Evolutionary conservation across 2,329 filamentous ascomycete genomes (phyloP), one percentile per base, ranked within the genome.

Genomic region (Aureobasidium sp.): DNA sequence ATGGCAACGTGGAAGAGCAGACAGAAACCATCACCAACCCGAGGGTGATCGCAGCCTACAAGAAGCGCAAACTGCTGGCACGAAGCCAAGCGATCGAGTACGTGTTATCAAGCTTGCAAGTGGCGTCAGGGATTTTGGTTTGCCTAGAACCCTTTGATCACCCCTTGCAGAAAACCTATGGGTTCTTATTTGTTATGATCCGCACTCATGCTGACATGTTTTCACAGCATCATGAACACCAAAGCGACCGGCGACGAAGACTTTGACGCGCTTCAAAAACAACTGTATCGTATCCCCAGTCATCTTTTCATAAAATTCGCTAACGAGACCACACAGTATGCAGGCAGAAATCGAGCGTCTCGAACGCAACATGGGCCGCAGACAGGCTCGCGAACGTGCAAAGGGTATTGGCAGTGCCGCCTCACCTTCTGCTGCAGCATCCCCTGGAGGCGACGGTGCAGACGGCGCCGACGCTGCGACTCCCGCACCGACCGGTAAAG

Each of bases 331-430:
- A 53, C 59, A 59, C 67, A 89, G 86, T 62, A 79, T 91, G 64
- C 80, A 86, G 68, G 83, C 83, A 67, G 93, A 97, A 74, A 83
- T 95, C 59, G 86, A 86, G 58, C 88, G 94, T 66, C 84, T 99
- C 36, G 84, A 94, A 70, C 89, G 92, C 70, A 99, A 97, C 78
- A 91, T 91, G 67, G 92, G 96, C 66, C 88, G 93, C 66, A 86
- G 92, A 65, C 86, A 93, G 70, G 90, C 90, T 64, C 91, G 93
- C 69, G 93, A 97, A 72, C 92, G 93, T 71, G 89, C 91, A 69
- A 97, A 96, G 74, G 74, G 73, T 36, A 74, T 78, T 25, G 74
- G 73, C 37, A 73, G 78, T 27, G 75, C 78, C 1, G 77, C 75
- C 15, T 75, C 75, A 8, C 78, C 78, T 36, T 74, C 76, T 5